Base-by-base conservation (phyloP, 768 basidiomycete genomes). In the Suillus brevipes region DNA sequence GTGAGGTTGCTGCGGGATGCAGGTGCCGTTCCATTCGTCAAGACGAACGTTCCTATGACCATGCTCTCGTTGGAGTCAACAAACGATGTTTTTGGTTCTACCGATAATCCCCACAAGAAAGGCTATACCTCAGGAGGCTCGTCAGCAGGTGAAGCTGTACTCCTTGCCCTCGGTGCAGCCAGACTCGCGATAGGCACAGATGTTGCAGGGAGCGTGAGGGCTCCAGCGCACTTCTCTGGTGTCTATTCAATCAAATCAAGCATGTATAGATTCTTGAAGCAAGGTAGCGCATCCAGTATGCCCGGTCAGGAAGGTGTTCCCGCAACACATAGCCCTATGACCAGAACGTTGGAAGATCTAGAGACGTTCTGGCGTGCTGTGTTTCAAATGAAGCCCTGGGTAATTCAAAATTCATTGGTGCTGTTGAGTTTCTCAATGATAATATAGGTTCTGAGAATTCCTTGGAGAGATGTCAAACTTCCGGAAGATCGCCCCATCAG, bases 151-250 rank as follows among this genome's bases (percentile, higher is more conserved):
- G 89, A 90, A 72, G 84, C 82, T 2, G 87, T 87, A 3, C 80
- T 90, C 0, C 78, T 90, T 20, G 87, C 89, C 0, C 77, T 83
- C 61, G 85, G 86, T 23, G 87, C 87, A 37, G 82, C 85, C 4
- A 80, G 86, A 56, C 79, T 88, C 25, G 88, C 89, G 1, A 78
- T 90, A 52, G 89, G 89, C 7, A 87, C 88, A 6, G 89, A 90
- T 64, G 87, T 90, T 25, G 89, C 85, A 12, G 90, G 89, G 3
- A 87, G 85, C 37, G 84, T 92, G 47, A 83, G 89, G 23, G 82
- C 83, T 9, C 90, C 90, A 3, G 83, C 89, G 1, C 84, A 89
- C 64, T 88, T 87, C 68, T 87, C 86, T 52, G 90, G 89, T 0
- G 74, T 89, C 2, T 89, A 87, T 73, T 78, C 83, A 9, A 80